Evolutionary conservation across 2,329 filamentous ascomycete genomes (phyloP), one percentile per base, ranked within the genome.

Genomic region (Beauveria sp.): DNA sequence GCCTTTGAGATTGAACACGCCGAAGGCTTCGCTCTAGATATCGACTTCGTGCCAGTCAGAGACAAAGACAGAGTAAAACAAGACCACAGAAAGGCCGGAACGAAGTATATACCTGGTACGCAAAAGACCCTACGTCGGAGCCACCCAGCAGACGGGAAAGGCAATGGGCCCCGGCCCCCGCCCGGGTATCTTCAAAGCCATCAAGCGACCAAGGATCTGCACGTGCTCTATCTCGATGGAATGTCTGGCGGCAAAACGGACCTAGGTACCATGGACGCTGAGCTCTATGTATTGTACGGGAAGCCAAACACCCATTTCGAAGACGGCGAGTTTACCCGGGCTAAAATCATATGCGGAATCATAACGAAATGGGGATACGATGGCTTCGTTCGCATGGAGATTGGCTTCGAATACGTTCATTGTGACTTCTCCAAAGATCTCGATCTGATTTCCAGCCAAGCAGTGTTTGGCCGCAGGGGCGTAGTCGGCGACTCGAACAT

Each of bases 1-100:
- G 89, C 89, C 0, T 92, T 91, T 68, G 89, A 92, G 70, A 81
- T 87, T 3, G 88, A 92, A 67, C 89, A 92, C 71, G 86, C 88
- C 0, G 77, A 88, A 65, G 69, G 77, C 3, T 91, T 92, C 72
- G 85, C 87, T 1, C 45, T 30, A 43, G 30, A 18, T 18, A 30
- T 22, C 47, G 62, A 22, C 54, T 63, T 8, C 51, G 26, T 24
- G 18, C 62, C 60, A 43, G 5, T 42, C 5, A 22, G n/a, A 8
- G 43, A 5, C 46, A 5, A 22, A 10, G 30, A 42, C 34, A 38
- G 34, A 5, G 18, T 10, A 10, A n/a, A 51, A 12, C 4, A 3
- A 7, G 28, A 7, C n/a, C 1, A 49, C 7, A 3, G 12, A 34
- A 42, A 28, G 18, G 22, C 2, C 9, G 14, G 8, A 16, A 16